These are phyloP conservation scores for Penicillium bovifimosum DNA, from an alignment of 495 filamentous ascomycete species.

Conservation along the genomic window DNA sequence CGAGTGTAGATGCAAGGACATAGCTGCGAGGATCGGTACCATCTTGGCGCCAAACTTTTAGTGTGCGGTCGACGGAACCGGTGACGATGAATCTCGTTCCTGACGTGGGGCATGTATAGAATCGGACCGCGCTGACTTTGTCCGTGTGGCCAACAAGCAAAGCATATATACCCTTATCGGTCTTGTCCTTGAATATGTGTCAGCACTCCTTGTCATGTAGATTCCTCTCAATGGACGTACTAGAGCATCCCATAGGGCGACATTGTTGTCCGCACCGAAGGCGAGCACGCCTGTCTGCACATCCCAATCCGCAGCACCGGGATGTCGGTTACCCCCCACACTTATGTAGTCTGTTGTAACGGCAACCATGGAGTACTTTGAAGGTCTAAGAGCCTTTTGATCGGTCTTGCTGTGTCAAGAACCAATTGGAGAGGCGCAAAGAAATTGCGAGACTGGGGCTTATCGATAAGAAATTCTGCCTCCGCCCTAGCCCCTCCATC, in stretches of 20 bases:
- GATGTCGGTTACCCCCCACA: slow-evolving; percentile 84
- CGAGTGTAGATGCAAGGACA: slow-evolving; percentile 41
- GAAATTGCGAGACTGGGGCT: slow-evolving; percentile 23
- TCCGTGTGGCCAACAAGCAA: slow-evolving; percentile 79
- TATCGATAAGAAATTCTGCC: slow-evolving; percentile 40
- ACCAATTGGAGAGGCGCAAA: slow-evolving; percentile 19
- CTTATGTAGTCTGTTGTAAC: slow-evolving; percentile 62
- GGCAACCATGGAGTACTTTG: slow-evolving; percentile 34
- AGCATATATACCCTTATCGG: slow-evolving; percentile 52
- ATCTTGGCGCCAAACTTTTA: slow-evolving; percentile 62
- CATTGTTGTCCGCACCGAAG: slow-evolving; percentile 81
- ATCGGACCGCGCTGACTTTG: slow-evolving; percentile 77
- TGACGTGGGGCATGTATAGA: slow-evolving; percentile 52
- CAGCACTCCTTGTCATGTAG: slow-evolving; percentile 1
- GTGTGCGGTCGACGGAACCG: slow-evolving; percentile 74
- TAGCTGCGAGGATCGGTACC: slow-evolving; percentile 25
- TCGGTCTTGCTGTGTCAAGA: not conserved
- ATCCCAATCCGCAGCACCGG: slow-evolving; percentile 88
- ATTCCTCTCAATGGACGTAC: slow-evolving; percentile 45
- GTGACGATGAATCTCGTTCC: slow-evolving; percentile 57
- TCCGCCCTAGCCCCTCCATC: slow-evolving; percentile 19
- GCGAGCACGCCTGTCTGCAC: slow-evolving; percentile 64
- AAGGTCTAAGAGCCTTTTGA: not conserved
- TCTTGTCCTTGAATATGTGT: slow-evolving; percentile 37
- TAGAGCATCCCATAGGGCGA: slow-evolving; percentile 81